Percentiles rank a stretch among this genome's conserved stretches.
Evolutionary conservation across 1,139 yeast species (phyloP).

Genomic region (Sugiyamaella novakii): DNA sequence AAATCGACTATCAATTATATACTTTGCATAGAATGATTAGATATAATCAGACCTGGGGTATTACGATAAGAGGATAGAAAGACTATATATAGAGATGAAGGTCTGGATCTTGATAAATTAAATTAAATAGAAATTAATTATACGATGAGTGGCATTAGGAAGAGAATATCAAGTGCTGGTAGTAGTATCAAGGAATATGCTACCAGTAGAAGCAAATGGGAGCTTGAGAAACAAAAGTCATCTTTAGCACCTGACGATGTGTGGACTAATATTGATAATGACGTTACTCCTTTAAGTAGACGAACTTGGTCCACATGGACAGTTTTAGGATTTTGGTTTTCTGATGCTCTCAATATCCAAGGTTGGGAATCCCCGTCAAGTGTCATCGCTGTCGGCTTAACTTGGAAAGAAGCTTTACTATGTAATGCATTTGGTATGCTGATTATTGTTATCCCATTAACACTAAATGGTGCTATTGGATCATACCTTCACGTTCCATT

Average conservation of each 20-base stretch:
- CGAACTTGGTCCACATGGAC: conserved; percentile 40
- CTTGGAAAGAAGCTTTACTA: conserved; percentile 43
- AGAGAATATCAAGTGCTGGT: conserved; percentile 5
- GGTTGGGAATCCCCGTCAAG: conserved; percentile 37
- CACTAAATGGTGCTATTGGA: conserved; percentile 46
- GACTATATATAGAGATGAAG: background rate
- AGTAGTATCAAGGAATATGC: conserved; percentile 10
- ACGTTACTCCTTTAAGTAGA: conserved; percentile 37
- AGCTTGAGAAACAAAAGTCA: conserved; percentile 34
- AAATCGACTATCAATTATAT: too few relatives aligned
- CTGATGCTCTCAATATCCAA: conserved; percentile 37
- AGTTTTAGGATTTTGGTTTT: conserved; percentile 41
- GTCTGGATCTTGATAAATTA: too few relatives aligned
- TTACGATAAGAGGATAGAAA: background rate
- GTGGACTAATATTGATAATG: conserved; percentile 40
- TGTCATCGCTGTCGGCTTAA: conserved; percentile 38
- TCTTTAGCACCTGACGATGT: conserved; percentile 37
- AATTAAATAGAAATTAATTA: too few relatives aligned
- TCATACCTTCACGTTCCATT: conserved; percentile 44
- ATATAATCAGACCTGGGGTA: background rate
- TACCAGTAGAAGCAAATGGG: conserved; percentile 32
- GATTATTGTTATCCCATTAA: conserved; percentile 41
- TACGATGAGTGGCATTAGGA: conserved; percentile 3
- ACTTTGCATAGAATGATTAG: background rate
- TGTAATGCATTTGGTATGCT: conserved; percentile 42